Base-by-base conservation (phyloP, 2,329 filamentous ascomycete genomes). In the Microsporum audouinii region DNA sequence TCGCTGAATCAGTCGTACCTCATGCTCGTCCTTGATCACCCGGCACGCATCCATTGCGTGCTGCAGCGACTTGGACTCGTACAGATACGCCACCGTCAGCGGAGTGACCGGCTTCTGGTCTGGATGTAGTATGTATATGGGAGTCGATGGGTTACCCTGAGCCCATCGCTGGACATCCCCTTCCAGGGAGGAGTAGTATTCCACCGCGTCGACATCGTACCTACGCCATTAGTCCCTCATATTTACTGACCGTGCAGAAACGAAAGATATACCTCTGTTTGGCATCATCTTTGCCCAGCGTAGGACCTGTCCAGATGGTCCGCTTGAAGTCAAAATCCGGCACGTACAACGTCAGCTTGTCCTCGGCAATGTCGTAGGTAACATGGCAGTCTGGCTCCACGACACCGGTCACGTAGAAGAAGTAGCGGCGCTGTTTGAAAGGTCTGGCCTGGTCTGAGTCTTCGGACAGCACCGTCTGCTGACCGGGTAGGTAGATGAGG, bases 11-110 rank as follows among this genome's bases (percentile, higher is more conserved):
- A 90, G 78, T 36, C 85, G 86, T 61, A 91, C 79, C 75, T 91
- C 88, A 69, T 85, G 88, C 57, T 84, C 82, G 66, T 89, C 86
- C 75, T 91, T 91, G 72, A 88, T 75, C 1, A 86, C 86, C 47
- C 88, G 83, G 61, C 80, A 81, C 60, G 82, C 79, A 69, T 90
- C 84, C 68, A 91, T 87, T 39, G 87, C 86, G 4, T 70, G 70
- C 31, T 70, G 47, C 6, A 77, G 69, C 27, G 63, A 65, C 45
- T 67, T 60, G 14, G 66, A 58, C 53, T 77, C 70, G 23, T 41
- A 49, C 33, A 39, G n/a, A 47, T 61, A 51, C 39, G 39, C 51
- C 38, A 38, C 12, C 31, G 51, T 29, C 8, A 36, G 34, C 17
- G n/a, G 14, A 12, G 57, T n/a, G 5, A 36, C 6, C 23, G 74